A percentile compares a stretch with the other conserved stretches of the same genome.
phyloP scores from a whole-genome alignment of 805 yeast genomes.

The Pichia exigua region DNA sequence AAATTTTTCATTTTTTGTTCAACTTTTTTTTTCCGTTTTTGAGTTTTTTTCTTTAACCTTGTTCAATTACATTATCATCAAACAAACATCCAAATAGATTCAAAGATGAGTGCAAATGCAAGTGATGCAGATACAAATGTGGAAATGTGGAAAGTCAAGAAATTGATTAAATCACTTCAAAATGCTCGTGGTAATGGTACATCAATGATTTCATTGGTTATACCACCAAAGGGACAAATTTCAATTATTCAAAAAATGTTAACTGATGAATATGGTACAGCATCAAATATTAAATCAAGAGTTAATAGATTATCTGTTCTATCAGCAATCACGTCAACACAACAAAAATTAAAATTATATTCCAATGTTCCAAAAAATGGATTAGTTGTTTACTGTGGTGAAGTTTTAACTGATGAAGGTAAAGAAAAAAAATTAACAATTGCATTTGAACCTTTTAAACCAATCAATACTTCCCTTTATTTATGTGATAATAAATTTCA shows the following conservation, averaged over 20 bases:
- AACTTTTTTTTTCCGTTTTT: background rate
- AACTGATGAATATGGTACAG: slow-evolving; percentile 98
- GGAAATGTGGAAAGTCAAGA: slow-evolving; percentile 98
- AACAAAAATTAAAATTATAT: slow-evolving; percentile 89
- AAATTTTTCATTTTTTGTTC: background rate
- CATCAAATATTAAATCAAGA: slow-evolving; percentile 95
- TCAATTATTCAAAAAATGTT: slow-evolving; percentile 82
- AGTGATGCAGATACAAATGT: slow-evolving; percentile 95
- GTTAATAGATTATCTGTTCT: slow-evolving; percentile 93
- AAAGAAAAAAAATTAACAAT: slow-evolving; percentile 94
- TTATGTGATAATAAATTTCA: slow-evolving; percentile 98
- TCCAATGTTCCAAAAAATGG: slow-evolving; percentile 91
- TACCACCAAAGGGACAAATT: slow-evolving; percentile 93
- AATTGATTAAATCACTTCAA: slow-evolving; percentile 80
- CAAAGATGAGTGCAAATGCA: slow-evolving; percentile 48
- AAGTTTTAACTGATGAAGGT: slow-evolving; percentile 93
- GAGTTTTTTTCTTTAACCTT: no score
- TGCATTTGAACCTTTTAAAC: slow-evolving; percentile 98
- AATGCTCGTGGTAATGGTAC: slow-evolving; percentile 98
- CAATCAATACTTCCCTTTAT: slow-evolving; percentile 94
- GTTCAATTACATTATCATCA: background rate
- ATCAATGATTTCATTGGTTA: slow-evolving; percentile 93
- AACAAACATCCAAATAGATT: background rate
- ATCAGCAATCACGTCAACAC: slow-evolving; percentile 96
- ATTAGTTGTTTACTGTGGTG: slow-evolving; percentile 96